A percentile compares a stretch with the other conserved stretches of the same genome.
These are phyloP conservation scores for Bipolaris bicolor DNA, from an alignment of 2,329 filamentous ascomycete genomes.

Conservation along the genomic window DNA sequence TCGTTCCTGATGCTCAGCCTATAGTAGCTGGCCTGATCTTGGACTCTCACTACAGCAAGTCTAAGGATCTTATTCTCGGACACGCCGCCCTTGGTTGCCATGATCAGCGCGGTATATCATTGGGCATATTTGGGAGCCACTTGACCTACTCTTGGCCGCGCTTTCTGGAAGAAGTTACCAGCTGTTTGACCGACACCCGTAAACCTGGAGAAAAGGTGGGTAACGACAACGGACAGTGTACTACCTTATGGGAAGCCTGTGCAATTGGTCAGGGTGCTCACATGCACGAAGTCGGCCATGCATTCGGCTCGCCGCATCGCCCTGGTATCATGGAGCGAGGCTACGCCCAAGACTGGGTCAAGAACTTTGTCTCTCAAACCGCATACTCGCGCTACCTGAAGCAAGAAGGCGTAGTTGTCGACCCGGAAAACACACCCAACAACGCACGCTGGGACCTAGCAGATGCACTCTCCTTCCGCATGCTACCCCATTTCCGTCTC, in stretches of 20 bases:
- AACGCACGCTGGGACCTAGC: slow-evolving; percentile 42
- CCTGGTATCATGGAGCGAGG: slow-evolving; percentile 45
- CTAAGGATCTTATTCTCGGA: slow-evolving; percentile 29
- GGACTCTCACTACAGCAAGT: slow-evolving; percentile 35
- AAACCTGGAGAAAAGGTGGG: slow-evolving; percentile 45
- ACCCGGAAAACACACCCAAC: slow-evolving; percentile 21
- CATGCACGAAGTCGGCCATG: slow-evolving; percentile 48
- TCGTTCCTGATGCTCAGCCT: slow-evolving; percentile 29
- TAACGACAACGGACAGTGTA: slow-evolving; percentile 48
- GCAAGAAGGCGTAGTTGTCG: slow-evolving; percentile 10
- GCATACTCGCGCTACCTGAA: slow-evolving; percentile 14
- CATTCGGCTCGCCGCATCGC: slow-evolving; percentile 43
- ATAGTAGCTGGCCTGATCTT: slow-evolving; percentile 43
- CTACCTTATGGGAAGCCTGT: slow-evolving; percentile 55
- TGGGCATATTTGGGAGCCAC: slow-evolving; percentile 38
- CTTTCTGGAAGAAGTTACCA: slow-evolving; percentile 37
- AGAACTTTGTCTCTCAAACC: slow-evolving; percentile 49
- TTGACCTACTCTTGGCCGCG: slow-evolving; percentile 41
- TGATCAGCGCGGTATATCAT: slow-evolving; percentile 31
- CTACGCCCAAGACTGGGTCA: slow-evolving; percentile 46
- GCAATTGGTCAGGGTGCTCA: slow-evolving; percentile 50
- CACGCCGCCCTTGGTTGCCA: slow-evolving; percentile 37
- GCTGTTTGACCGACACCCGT: slow-evolving; percentile 44
- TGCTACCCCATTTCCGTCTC: slow-evolving; percentile 37
- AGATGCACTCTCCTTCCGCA: slow-evolving; percentile 38